Evolutionary conservation across 2,329 filamentous ascomycete genomes (phyloP).

Genomic region (Fusarium algeriense): DNA sequence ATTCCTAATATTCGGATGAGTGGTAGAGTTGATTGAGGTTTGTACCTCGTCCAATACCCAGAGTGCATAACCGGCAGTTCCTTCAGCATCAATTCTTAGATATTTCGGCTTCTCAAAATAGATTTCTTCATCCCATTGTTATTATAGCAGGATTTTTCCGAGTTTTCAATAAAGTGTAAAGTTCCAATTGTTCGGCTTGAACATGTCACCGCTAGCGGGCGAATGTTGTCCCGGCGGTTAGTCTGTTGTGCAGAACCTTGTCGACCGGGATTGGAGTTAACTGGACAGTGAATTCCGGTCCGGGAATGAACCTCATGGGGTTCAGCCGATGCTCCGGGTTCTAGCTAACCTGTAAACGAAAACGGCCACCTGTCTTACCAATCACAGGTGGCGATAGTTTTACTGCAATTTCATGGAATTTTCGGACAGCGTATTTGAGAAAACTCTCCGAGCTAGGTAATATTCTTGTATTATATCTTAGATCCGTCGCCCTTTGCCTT

Average conservation of each 20-base stretch:
- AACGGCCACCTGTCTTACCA: neutral
- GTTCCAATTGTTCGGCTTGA: too few species aligned
- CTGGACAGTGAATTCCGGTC: neutral
- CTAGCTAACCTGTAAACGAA: neutral
- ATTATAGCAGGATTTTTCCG: too few species aligned
- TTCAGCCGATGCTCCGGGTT: neutral
- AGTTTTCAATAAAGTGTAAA: too few species aligned
- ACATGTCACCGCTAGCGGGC: too few species aligned
- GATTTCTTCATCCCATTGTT: too few species aligned
- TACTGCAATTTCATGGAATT: neutral
- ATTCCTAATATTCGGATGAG: too few species aligned
- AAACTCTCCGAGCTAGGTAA: neutral
- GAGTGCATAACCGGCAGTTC: too few species aligned
- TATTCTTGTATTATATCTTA: neutral
- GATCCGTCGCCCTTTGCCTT: rapidly evolving
- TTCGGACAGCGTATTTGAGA: neutral
- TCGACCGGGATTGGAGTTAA: neutral
- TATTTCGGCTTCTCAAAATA: too few species aligned
- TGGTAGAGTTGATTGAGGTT: too few species aligned
- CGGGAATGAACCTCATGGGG: neutral
- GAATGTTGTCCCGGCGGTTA: neutral
- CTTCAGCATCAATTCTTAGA: too few species aligned
- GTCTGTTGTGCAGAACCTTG: neutral
- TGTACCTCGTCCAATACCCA: too few species aligned
- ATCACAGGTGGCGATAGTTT: neutral